Evolutionary conservation across 1,284 basidiomycete species (phyloP).

Genomic region (Leccinum pallidistipes): DNA sequence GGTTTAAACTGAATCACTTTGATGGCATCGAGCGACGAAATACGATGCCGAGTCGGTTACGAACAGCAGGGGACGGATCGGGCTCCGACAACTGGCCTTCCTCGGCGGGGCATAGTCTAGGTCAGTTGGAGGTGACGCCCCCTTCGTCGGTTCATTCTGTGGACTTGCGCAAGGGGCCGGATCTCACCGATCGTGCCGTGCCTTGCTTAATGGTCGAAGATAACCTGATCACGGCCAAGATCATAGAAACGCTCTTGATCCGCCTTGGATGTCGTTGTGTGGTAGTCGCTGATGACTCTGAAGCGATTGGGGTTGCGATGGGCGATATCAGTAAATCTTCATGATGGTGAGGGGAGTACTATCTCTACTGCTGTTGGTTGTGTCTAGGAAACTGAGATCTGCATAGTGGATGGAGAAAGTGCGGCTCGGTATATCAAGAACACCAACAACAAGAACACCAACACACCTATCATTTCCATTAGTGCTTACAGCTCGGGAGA

Average conservation of each 20-base stretch:
- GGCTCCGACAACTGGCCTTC: slow-evolving; percentile 72
- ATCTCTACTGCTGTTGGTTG: background rate
- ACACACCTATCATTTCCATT: slow-evolving; percentile 90
- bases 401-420: slow-evolving; percentile 83
- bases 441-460: slow-evolving; percentile 88
- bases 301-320: slow-evolving; percentile 96
- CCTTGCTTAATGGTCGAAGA: slow-evolving; percentile 95
- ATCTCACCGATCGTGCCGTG: slow-evolving; percentile 76
- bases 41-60: slow-evolving; percentile 84
- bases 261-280: slow-evolving; percentile 93
- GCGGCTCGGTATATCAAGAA: slow-evolving; percentile 93
- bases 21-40: slow-evolving; percentile 77
- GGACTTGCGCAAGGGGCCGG: slow-evolving; percentile 68
- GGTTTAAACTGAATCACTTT: slow-evolving; percentile 79
- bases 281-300: slow-evolving; percentile 93
- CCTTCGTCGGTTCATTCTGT: slow-evolving; percentile 79
- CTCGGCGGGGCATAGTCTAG: slow-evolving; percentile 52
- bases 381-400: slow-evolving; percentile 5
- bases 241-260: slow-evolving; percentile 90
- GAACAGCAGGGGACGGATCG: slow-evolving; percentile 82
- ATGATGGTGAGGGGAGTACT: slow-evolving; percentile 2
- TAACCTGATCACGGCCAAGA: slow-evolving; percentile 95
- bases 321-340: slow-evolving; percentile 84
- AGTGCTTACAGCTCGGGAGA: slow-evolving; percentile 79
- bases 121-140: slow-evolving; percentile 60